These are phyloP conservation scores for Penicillium sp. DNA, from an alignment of 2,329 filamentous ascomycete genomes.

Conservation along the genomic window DNA sequence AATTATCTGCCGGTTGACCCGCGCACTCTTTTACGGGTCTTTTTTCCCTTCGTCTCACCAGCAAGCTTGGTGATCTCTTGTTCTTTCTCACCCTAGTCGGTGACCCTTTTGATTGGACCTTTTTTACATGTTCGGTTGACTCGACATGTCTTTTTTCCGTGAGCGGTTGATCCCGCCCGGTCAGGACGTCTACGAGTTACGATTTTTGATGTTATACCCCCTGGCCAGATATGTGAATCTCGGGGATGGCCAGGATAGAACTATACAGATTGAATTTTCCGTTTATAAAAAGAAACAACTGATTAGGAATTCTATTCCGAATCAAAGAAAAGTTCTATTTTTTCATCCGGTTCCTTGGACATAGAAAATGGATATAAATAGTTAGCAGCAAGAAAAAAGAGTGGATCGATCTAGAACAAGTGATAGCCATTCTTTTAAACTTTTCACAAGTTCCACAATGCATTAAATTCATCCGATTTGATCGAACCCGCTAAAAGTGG, in stretches of 20 bases:
- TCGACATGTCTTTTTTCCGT: constrained; percentile 14
- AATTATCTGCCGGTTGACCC: constrained; percentile 24
- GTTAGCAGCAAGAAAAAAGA: neutral
- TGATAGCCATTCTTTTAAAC: constrained; percentile 10
- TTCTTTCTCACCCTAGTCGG: constrained; percentile 8
- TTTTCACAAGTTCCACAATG: neutral
- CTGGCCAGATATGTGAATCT: constrained; percentile 5
- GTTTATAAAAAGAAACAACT: neutral
- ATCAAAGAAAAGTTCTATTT: neutral
- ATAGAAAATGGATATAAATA: neutral
- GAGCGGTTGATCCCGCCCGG: constrained; percentile 7
- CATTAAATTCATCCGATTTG: neutral
- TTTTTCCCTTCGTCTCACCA: constrained; percentile 9
- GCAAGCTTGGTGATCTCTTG: constrained; percentile 7
- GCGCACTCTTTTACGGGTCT: constrained; percentile 19
- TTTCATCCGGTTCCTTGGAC: neutral
- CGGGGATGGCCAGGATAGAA: constrained; percentile 11
- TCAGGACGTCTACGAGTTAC: constrained; percentile 19
- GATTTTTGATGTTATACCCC: constrained; percentile 21
- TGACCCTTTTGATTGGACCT: constrained; percentile 9
- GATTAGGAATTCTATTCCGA: neutral
- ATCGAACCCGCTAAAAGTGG: neutral
- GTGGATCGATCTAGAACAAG: constrained; percentile 18
- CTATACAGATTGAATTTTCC: constrained; percentile 10
- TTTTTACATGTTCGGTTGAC: constrained; percentile 19